Evolutionary conservation across 116 monocot species (phyloP).

Genomic region (Trichopus zeylanicus): DNA sequence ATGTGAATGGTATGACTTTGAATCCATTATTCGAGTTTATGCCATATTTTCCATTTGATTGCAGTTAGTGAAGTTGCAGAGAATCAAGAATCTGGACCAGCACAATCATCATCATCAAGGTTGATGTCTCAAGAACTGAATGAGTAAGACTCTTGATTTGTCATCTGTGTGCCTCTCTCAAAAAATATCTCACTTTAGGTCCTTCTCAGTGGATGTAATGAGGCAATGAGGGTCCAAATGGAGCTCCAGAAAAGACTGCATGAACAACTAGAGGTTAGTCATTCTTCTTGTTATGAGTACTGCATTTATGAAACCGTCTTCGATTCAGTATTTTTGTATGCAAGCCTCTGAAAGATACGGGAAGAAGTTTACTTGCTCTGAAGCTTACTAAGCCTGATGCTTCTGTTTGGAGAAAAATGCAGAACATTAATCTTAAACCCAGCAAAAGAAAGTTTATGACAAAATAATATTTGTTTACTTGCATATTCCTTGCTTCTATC

Average conservation of each 20-base stretch:
- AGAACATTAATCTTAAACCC: no score
- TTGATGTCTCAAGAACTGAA: constrained; percentile 30
- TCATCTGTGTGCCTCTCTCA: background rate
- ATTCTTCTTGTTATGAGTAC: background rate
- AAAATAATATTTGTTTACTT: no score
- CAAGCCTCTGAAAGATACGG: no score
- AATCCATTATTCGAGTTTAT: constrained; percentile 3
- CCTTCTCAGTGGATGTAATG: constrained; percentile 46
- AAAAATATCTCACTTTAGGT: background rate
- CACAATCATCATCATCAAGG: constrained; percentile 11
- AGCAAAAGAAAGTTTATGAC: no score
- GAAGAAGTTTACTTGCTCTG: no score
- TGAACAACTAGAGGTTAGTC: constrained; percentile 70
- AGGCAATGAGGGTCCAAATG: constrained; percentile 78
- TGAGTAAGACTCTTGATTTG: constrained; percentile 29
- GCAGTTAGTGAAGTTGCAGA: constrained; percentile 20
- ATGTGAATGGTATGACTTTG: background rate
- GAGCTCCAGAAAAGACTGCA: constrained; percentile 67
- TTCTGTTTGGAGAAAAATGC: no score
- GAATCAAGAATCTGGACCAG: constrained; percentile 11
- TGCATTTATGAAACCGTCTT: background rate
- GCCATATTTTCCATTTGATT: background rate
- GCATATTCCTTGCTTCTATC: no score
- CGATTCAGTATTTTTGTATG: no score
- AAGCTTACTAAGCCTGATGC: no score